Evolutionary conservation across 106 monocot genomes (phyloP), one percentile per base, ranked within the genome.

Genomic region (Cymbidium sinense): DNA sequence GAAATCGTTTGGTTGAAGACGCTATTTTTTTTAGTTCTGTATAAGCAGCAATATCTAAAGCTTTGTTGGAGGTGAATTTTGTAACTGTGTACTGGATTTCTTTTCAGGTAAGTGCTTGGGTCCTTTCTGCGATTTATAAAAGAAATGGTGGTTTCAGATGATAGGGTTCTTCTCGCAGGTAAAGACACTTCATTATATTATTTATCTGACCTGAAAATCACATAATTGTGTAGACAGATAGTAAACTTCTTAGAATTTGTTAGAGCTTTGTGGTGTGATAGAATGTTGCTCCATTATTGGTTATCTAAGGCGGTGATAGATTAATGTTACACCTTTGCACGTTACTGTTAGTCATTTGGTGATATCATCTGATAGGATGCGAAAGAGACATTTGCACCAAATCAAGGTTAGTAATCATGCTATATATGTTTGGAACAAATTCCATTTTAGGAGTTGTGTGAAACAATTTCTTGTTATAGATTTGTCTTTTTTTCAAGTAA

Each of bases 151-250:
- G 61, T 62, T 62, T 62, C 61, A 25, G 61, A 27, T 23, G 61
- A 62, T 62, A 62, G 27, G 61, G 61, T 62, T 62, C 9, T 62
- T 62, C 61, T 27, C 61, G 27, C 61, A 62, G 61, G 61, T 62
- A 25, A 54, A 54, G 15, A 21, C 17, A 54, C 15, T 21, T 62
- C 61, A 62, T 62, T 25, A 62, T 62, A 62, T 61, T 61, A 61
- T 23, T 25, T 61, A 61, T 6, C 23, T 27, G n/a, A 8, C 61
- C 23, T 61, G 9, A 23, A 61, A 61, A 0, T n/a, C 25, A 23
- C 61, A 23, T 61, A 27, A 8, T 61, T 61, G 1, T 61, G 9
- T 58, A 58, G 6, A 27, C 23, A 25, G 61, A 61, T 8, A 23
- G 25, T 25, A 8, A 8, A 25, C n/a, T 61, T 61, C n/a, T 61